Evolutionary conservation across 2,329 filamentous ascomycete genomes (phyloP).

Genomic region (Fusarium buharicum): DNA sequence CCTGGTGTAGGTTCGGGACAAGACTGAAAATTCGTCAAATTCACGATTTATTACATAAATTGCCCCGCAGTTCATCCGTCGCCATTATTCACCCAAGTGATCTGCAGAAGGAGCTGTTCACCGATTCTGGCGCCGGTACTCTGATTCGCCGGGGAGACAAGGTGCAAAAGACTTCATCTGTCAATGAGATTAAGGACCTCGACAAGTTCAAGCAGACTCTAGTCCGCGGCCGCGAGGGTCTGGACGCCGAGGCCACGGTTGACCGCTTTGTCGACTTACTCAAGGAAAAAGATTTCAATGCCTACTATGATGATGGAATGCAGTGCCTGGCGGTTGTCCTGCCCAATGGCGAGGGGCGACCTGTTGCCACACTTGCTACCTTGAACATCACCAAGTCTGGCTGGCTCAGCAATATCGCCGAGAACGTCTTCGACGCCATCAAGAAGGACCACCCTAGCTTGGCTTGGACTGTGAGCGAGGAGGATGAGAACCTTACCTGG

Average conservation of each 20-base stretch:
- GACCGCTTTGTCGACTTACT: constrained; percentile 87
- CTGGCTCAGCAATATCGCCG: constrained; percentile 93
- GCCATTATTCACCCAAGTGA: constrained; percentile 97
- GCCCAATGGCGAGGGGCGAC: constrained; percentile 72
- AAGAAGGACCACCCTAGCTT: constrained; percentile 93
- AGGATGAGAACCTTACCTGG: constrained; percentile 97
- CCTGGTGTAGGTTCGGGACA: constrained; percentile 97
- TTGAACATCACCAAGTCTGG: constrained; percentile 94
- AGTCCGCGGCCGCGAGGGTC: constrained; percentile 80
- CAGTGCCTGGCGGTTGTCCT: constrained; percentile 91
- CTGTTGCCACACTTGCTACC: constrained; percentile 85
- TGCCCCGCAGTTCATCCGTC: constrained; percentile 90
- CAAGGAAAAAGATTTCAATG: constrained; percentile 81
- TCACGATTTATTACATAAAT: too few relatives aligned
- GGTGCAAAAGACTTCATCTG: constrained; percentile 76
- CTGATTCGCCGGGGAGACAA: constrained; percentile 93
- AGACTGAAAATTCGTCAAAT: too few relatives aligned
- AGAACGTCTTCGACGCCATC: constrained; percentile 93
- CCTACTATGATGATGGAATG: constrained; percentile 94
- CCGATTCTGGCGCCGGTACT: constrained; percentile 93
- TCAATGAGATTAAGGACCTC: constrained; percentile 80
- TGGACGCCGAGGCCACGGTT: constrained; percentile 84
- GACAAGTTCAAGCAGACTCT: constrained; percentile 83
- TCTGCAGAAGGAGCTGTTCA: constrained; percentile 96
- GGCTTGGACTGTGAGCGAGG: constrained; percentile 95